These are phyloP conservation scores for Vigna unguiculata DNA, from an alignment of 306 rosid species.

Conservation along the genomic window DNA sequence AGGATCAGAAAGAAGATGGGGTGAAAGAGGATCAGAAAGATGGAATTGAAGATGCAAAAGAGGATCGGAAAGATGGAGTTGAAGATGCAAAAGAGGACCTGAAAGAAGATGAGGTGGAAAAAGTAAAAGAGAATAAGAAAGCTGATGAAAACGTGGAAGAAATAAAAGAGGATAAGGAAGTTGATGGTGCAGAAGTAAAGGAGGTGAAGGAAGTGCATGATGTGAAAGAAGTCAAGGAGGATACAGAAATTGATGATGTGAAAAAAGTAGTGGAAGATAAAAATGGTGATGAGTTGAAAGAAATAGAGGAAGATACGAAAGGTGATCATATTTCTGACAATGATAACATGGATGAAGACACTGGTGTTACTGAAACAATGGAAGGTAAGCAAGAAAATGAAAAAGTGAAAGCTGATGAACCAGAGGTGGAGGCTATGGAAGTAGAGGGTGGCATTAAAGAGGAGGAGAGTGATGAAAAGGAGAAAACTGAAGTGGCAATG, in stretches of 20 bases:
- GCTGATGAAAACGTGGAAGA: constrained; percentile 40
- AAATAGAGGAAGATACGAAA: constrained; percentile 34
- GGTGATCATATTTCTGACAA: constrained; percentile 41
- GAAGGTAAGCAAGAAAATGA: constrained; percentile 49
- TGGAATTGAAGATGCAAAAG: constrained; percentile 10
- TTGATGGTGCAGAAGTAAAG: constrained; percentile 55
- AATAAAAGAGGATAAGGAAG: constrained; percentile 35
- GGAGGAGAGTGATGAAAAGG: constrained; percentile 39
- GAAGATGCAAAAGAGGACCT: constrained; percentile 46
- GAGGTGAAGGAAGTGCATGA: constrained; percentile 47
- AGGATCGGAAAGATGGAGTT: constrained; percentile 33
- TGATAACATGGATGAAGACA: constrained; percentile 41
- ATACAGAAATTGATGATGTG: constrained; percentile 53
- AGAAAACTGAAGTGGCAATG: constrained; percentile 38
- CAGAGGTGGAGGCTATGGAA: constrained; percentile 53
- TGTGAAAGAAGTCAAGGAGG: constrained; percentile 43
- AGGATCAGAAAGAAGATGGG: constrained; percentile 35
- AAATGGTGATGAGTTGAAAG: constrained; percentile 13
- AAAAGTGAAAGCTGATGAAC: constrained; percentile 48
- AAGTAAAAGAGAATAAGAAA: constrained; percentile 43
- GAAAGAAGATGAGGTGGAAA: constrained; percentile 36
- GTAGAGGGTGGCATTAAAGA: constrained; percentile 48
- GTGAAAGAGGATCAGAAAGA: constrained; percentile 48
- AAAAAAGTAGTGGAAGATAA: constrained; percentile 33
- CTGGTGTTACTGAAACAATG: constrained; percentile 41